A percentile compares a stretch with the other conserved stretches of the same genome.
Evolutionary conservation across 2,329 filamentous ascomycete species (phyloP).

Genomic region (Neonectria hederae): DNA sequence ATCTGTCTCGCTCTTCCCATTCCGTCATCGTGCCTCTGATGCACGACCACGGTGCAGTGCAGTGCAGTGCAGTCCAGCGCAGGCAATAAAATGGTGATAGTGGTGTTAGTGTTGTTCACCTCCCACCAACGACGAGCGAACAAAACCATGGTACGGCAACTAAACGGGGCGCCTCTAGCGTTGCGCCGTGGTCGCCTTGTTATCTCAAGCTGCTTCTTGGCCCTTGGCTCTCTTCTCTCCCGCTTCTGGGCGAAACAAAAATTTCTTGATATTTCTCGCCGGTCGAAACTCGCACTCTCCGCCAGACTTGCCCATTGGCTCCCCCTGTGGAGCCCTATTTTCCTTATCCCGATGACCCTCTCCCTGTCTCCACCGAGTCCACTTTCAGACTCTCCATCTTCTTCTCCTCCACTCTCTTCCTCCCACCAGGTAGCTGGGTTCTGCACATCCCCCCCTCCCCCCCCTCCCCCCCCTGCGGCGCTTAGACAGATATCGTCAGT

Average conservation of each 20-base stretch:
- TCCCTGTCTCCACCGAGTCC: not conserved
- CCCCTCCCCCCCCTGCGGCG: too few species aligned
- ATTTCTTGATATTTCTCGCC: not conserved
- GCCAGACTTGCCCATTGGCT: not conserved
- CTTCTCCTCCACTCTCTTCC: not conserved
- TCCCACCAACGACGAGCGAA: too few species aligned
- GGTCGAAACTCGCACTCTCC: not conserved
- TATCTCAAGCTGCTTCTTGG: too few species aligned
- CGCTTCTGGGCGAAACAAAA: not conserved
- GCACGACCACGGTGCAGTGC: not conserved
- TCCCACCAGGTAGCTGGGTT: not conserved
- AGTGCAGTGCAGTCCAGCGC: too few species aligned
- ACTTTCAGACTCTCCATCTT: not conserved
- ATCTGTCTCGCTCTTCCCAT: too few species aligned
- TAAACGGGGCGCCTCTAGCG: not conserved
- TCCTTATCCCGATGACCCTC: too few species aligned
- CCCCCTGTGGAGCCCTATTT: too few species aligned
- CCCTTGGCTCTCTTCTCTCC: not conserved
- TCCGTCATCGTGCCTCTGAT: not conserved
- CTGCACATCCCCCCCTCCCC: not conserved
- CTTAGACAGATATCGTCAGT: too few species aligned
- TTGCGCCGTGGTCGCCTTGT: not conserved
- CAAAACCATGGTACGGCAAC: not conserved
- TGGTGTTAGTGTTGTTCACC: too few species aligned
- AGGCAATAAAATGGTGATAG: too few species aligned